phyloP scores from a whole-genome alignment of 1,284 basidiomycete species.

The Neonothopanus nambi region DNA sequence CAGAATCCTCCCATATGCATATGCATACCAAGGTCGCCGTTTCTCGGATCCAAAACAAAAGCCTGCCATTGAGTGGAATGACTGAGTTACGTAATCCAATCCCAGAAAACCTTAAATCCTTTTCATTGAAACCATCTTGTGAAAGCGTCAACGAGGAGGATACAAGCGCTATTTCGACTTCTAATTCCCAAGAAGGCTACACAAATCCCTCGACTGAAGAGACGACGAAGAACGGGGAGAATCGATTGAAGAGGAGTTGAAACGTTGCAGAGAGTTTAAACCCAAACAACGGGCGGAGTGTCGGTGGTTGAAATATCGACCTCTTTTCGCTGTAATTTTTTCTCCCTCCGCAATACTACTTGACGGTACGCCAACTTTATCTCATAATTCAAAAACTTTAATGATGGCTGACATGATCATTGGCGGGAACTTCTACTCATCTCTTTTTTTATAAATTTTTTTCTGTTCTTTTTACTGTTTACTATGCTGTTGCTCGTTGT shows the following conservation, averaged over 20 bases:
- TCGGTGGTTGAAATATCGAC: conserved; percentile 40
- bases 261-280: background rate
- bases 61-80: no score
- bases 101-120: no score
- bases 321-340: conserved; percentile 19
- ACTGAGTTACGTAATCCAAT: no score
- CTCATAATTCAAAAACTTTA: conserved; percentile 54
- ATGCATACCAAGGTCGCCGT: no score
- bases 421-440: conserved; percentile 25
- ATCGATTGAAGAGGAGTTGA: background rate
- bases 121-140: no score
- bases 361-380: conserved; percentile 63
- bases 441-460: conserved; percentile 24
- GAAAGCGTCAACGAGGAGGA: no score
- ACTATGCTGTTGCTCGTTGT: background rate
- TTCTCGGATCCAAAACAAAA: no score
- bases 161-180: no score
- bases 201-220: background rate
- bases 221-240: background rate
- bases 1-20: no score
- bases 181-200: background rate
- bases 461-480: background rate
- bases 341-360: conserved; percentile 38
- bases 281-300: conserved; percentile 7
- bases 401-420: conserved; percentile 33